Base-by-base conservation (phyloP, 2,329 filamentous ascomycete species). In the Leptographium radiaticola region DNA sequence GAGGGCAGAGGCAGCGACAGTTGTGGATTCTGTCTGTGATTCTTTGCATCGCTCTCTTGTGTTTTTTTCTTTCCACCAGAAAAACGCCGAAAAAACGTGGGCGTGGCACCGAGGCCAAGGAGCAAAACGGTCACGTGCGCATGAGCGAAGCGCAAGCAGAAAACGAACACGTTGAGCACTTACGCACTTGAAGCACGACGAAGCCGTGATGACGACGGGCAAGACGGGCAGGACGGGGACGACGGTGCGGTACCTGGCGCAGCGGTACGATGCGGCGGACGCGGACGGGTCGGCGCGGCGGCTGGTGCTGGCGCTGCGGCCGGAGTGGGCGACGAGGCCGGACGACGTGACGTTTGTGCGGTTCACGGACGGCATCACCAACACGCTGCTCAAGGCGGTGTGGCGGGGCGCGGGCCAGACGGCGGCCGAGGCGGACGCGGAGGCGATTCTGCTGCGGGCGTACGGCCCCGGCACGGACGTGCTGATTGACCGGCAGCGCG, bases 281-380 rank as follows among this genome's bases (percentile, higher is more conserved):
- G 85, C 87, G 34, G 80, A 91, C 59, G 75, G 80, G 55, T 94
- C 91, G 20, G 91, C 90, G 52, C 75, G 87, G 57, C 79, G 79
- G 59, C 80, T 98, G 59, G 83, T 96, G 63, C 75, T 89, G 61
- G 79, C 87, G 33, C 75, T 96, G 57, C 80, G 84, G 56, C 90
- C 90, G 12, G 82, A 94, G 62, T 98, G 93, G 93, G 77, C 82
- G 60, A 55, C 57, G 11, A 25, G 44, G 3, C 54, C 51, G 31
- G 58, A 53, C 15, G 30, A 43, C 10, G 46, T 98, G 62, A 83
- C 93, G 64, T 88, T 97, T 65, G 77, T 89, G 60, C 84, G 87
- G 59, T 98, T 97, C 73, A 98, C 89, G 42, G 93, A 98, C 64
- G 93, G 93, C 65, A 98, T 97, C 71, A 98, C 93, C 60, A 98